Evolutionary conservation across 345 rosid genomes (phyloP).

Genomic region (Chamaenerion angustifolium): DNA sequence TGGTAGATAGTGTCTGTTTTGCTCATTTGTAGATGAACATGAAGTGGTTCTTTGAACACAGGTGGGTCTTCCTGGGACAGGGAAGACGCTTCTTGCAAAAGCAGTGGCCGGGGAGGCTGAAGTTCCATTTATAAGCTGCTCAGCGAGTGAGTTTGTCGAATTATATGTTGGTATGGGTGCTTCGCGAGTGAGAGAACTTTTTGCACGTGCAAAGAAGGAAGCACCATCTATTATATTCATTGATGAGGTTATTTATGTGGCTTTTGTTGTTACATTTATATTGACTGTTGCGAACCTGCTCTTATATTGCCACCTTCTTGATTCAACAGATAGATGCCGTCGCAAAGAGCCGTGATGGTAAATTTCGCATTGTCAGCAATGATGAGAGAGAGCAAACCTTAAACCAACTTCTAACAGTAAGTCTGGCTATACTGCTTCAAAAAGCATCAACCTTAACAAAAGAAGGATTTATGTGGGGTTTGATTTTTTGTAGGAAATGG

Average conservation of each 20-base stretch:
- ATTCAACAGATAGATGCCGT: conserved; percentile 9
- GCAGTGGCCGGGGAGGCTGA: conserved; percentile 35
- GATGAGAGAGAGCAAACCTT: conserved; percentile 30
- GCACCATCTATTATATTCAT: conserved; percentile 31
- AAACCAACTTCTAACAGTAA: conserved; percentile 20
- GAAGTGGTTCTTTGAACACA: not conserved
- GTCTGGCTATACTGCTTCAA: not conserved
- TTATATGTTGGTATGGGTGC: conserved; percentile 40
- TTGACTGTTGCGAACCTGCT: not conserved
- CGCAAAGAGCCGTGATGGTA: conserved; percentile 22
- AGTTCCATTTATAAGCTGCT: conserved; percentile 22
- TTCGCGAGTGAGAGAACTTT: conserved; percentile 27
- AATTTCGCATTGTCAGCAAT: conserved; percentile 17
- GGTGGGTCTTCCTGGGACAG: conserved; percentile 17
- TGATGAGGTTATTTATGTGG: conserved; percentile 17
- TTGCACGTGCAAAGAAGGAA: conserved; percentile 27
- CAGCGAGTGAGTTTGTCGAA: conserved; percentile 30
- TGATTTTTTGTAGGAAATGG: conserved; percentile 20
- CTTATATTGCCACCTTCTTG: not conserved
- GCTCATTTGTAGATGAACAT: too few relatives aligned
- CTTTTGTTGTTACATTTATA: not conserved
- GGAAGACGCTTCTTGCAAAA: conserved; percentile 33
- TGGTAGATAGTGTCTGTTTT: too few relatives aligned
- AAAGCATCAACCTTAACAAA: not conserved
- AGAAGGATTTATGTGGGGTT: too few relatives aligned